Base-by-base conservation (phyloP, 805 yeast genomes). In the Wilhelminamyces savonicus region DNA sequence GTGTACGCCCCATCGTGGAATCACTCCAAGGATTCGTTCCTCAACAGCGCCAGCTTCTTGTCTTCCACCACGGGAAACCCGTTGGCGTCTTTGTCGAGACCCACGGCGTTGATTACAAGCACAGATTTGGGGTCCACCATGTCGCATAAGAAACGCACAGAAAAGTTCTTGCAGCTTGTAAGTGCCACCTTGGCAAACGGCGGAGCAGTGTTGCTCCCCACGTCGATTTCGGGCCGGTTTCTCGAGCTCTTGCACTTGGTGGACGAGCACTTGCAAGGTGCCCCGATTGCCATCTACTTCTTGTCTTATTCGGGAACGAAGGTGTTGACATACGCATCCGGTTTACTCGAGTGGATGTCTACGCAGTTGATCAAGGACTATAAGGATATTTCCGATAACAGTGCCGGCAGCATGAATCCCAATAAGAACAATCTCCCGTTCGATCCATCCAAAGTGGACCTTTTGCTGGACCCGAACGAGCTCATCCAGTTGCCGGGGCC, bases 281-380 rank as follows among this genome's bases (percentile, higher is more conserved):
- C 69, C 16, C 71, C 76, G 8, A 71, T 78, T 9, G 95, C 95
- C 0, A 77, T 92, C 7, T 62, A 83, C 20, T 67, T 86, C 34
- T 58, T 83, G n/a, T 76, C 94, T 3, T 78, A 76, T 44, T 78
- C 87, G 0, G 94, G 92, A 16, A 75, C 86, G 3, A 77, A 90
- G 46, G 69, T 81, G 4, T 54, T 92, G 33, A 71, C 81, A 16
- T 85, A 82, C 48, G 95, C 97, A 0, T 74, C 85, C 10, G 82
- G 87, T 32, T 82, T 92, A 80, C 59, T 90, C 17, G 98, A 92
- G 59, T 92, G 97, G 97, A 82, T 92, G 87, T 78, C 94, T 0
- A 74, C 90, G 0, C 70, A 79, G n/a, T 70, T 87, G n/a, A 72
- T 84, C 16, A 81, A 82, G 43, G 82, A 77, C 26, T 87, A 95